Evolutionary conservation across 371 early-diverging fungal genomes (phyloP).

Genomic region (Saksenaea vasiformis): DNA sequence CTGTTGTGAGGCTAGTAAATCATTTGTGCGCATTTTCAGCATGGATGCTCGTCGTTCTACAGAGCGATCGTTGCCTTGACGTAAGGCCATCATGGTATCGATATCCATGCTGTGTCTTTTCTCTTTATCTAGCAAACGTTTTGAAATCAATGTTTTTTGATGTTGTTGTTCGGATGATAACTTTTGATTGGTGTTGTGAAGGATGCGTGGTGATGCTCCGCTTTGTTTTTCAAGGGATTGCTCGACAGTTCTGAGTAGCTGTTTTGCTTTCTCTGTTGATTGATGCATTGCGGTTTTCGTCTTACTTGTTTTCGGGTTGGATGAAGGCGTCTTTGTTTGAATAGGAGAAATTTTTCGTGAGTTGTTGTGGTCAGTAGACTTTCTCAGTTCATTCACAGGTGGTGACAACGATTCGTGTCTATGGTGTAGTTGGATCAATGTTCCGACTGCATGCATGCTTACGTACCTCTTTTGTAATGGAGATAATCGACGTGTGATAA

Average conservation of each 20-base stretch:
- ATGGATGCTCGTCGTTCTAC: constrained; percentile 17
- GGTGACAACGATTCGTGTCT: no score
- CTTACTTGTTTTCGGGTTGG: not conserved
- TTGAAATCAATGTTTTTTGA: not conserved
- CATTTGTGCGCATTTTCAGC: constrained; percentile 10
- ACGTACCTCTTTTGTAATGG: not conserved
- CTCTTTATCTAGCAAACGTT: not conserved
- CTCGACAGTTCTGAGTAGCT: constrained; percentile 13
- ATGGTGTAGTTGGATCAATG: no score
- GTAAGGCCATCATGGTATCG: constrained; percentile 14
- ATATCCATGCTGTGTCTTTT: constrained; percentile 16
- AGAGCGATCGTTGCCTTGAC: constrained; percentile 16
- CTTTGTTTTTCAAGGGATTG: not conserved
- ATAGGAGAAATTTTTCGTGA: no score
- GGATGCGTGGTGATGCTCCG: no score
- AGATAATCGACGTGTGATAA: not conserved
- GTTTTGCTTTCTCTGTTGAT: constrained; percentile 14
- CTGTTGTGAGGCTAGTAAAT: not conserved
- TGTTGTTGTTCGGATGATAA: not conserved
- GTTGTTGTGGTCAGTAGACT: no score
- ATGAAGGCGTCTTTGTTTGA: no score
- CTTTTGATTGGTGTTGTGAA: no score
- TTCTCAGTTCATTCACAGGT: no score
- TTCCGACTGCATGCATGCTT: not conserved
- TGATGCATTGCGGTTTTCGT: not conserved